Evolutionary conservation across 192 early-diverging fungal species (phyloP), one percentile per base, ranked within the genome.

Genomic region (Martensiomyces pterosporus): DNA sequence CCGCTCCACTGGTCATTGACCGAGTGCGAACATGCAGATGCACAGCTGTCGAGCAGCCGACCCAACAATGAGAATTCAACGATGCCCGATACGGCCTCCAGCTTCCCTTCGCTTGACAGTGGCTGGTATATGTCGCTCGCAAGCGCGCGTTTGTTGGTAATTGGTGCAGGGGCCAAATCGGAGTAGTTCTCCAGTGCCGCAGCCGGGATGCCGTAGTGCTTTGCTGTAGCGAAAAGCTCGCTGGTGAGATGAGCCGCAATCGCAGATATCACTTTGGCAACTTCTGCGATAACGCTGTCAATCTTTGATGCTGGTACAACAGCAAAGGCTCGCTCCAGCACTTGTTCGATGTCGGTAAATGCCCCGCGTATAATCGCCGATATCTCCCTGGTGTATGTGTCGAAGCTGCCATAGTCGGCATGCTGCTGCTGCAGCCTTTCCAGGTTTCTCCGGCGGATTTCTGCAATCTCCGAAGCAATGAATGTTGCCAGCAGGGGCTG

Each of bases 401-500:
- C 57, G 13, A 49, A 51, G 16, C 26, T 44, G 9, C 38, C 45
- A 18, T 21, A 29, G 24, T 48, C 61, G 5, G 38, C 33, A 14
- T 47, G 43, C 3, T 47, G 35, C 6, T 21, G 21, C 22, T 33
- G 23, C 15, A 72, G 57, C 7, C 27, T 19, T 2, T 9, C 4
- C 22, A 73, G 41, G n/a, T n/a, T n/a, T n/a, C n/a, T n/a, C n/a
- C n/a, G n/a, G n/a, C n/a, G n/a, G n/a, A n/a, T n/a, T n/a, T n/a
- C n/a, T n/a, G n/a, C n/a, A n/a, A n/a, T n/a, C n/a, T n/a, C n/a
- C n/a, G n/a, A 59, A 4, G 38, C 46, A 4, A 51, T 38, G 36
- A 71, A 55, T 18, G 67, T 60, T 19, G 25, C 60, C 37, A 71
- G 53, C n/a, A 71, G n/a, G n/a, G n/a, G n/a, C n/a, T n/a, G n/a